These are phyloP conservation scores for Cyphellophora europaea DNA, from an alignment of 2,329 filamentous ascomycete species.

Conservation along the genomic window DNA sequence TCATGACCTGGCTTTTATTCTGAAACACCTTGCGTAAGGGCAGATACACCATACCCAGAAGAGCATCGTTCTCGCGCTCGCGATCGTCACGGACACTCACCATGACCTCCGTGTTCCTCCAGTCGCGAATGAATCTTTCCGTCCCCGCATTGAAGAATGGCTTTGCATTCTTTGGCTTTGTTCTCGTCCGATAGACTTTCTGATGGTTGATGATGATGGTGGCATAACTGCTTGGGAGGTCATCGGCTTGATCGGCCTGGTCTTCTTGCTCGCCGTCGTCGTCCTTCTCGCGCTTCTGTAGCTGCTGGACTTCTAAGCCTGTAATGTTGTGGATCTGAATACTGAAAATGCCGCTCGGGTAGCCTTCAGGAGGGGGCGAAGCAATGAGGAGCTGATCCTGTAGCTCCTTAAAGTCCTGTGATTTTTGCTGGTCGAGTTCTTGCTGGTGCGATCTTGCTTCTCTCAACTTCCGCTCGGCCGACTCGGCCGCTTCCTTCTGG, in stretches of 20 bases:
- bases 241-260: slow-evolving; percentile 51
- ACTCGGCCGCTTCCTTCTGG: slow-evolving; percentile 45
- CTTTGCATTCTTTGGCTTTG: slow-evolving; percentile 68
- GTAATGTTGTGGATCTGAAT: slow-evolving; percentile 67
- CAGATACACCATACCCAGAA: slow-evolving; percentile 62
- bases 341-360: slow-evolving; percentile 57
- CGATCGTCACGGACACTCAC: slow-evolving; percentile 59
- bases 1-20: slow-evolving; percentile 55
- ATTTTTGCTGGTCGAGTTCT: slow-evolving; percentile 59
- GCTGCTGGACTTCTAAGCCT: slow-evolving; percentile 52
- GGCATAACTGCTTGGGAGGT: slow-evolving; percentile 62
- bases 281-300: slow-evolving; percentile 45
- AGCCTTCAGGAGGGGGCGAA: slow-evolving; percentile 53
- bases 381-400: slow-evolving; percentile 59
- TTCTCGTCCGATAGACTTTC: slow-evolving; percentile 60
- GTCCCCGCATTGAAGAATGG: slow-evolving; percentile 72
- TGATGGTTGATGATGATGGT: slow-evolving; percentile 65
- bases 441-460: slow-evolving; percentile 53
- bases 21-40: slow-evolving; percentile 54
- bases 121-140: slow-evolving; percentile 63
- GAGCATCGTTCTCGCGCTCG: slow-evolving; percentile 58
- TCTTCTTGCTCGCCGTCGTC: slow-evolving; percentile 26
- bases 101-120: slow-evolving; percentile 57
- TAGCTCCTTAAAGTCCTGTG: slow-evolving; percentile 53
- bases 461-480: slow-evolving; percentile 53